Percentiles rank a stretch among this genome's conserved stretches.
These are phyloP conservation scores for Hypoxylon sp. DNA, from an alignment of 2,329 filamentous ascomycete species.

Conservation along the genomic window DNA sequence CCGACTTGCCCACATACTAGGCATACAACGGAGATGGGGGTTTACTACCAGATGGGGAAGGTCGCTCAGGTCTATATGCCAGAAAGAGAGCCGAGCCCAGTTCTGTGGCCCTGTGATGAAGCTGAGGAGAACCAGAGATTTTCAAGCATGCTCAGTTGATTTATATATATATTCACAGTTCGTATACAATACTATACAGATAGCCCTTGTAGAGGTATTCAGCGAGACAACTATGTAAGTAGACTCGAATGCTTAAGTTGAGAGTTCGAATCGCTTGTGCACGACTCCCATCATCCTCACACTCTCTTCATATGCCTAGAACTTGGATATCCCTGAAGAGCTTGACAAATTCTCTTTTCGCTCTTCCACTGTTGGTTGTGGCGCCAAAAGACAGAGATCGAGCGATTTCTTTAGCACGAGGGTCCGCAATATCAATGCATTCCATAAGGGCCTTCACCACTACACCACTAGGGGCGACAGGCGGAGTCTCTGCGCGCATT, in stretches of 20 bases:
- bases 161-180: slow-evolving; percentile 18
- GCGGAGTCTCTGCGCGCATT: slow-evolving; percentile 69
- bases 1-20: background rate
- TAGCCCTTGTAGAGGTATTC: slow-evolving; percentile 11
- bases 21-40: slow-evolving; percentile 7
- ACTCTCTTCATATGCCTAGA: background rate
- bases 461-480: slow-evolving; percentile 60
- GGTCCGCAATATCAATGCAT: slow-evolving; percentile 71
- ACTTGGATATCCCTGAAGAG: slow-evolving; percentile 45
- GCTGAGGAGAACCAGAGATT: slow-evolving; percentile 8
- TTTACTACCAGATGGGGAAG: slow-evolving; percentile 38
- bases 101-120: slow-evolving; percentile 21
- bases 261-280: background rate
- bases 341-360: slow-evolving; percentile 54
- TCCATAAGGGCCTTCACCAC: slow-evolving; percentile 65
- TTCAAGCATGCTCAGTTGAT: slow-evolving; percentile 1
- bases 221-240: background rate
- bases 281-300: background rate
- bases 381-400: slow-evolving; percentile 42
- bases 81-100: slow-evolving; percentile 7
- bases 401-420: slow-evolving; percentile 59
- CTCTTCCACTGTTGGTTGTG: slow-evolving; percentile 12
- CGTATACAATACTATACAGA: slow-evolving; percentile 23
- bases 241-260: background rate
- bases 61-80: slow-evolving; percentile 9